A percentile compares a stretch with the other conserved stretches of the same genome.
These are phyloP conservation scores for Vigna angularis DNA, from an alignment of 306 rosid genomes.

Conservation along the genomic window DNA sequence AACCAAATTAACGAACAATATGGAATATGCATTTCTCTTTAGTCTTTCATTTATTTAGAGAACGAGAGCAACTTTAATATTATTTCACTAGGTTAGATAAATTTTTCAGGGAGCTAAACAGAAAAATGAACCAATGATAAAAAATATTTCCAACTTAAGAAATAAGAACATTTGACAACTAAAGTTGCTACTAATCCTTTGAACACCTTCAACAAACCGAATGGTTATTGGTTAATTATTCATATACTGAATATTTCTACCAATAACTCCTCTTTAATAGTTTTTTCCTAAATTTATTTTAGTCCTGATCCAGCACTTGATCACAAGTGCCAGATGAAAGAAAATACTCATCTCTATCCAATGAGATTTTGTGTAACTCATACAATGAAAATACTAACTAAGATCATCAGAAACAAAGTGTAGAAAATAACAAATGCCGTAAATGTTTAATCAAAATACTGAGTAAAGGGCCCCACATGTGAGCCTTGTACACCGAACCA, in stretches of 20 bases:
- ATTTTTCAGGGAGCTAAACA: constrained; percentile 8
- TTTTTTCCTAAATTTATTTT: background rate
- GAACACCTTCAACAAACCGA: background rate
- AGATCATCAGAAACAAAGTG: constrained; percentile 4
- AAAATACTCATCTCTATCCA: background rate
- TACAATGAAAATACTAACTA: background rate
- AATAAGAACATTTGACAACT: background rate
- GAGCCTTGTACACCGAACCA: constrained; percentile 4
- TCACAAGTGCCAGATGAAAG: background rate
- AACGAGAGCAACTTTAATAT: background rate
- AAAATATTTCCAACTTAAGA: background rate
- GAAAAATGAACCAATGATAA: constrained; percentile 1
- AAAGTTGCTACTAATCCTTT: background rate
- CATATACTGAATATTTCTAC: background rate
- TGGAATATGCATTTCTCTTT: background rate
- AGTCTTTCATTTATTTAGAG: background rate
- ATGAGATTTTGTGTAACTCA: background rate
- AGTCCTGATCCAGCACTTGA: background rate
- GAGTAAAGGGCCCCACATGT: constrained; percentile 20
- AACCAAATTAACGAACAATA: background rate
- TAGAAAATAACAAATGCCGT: constrained; percentile 15
- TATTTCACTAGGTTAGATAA: background rate
- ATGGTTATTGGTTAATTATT: background rate
- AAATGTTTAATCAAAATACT: constrained; percentile 1
- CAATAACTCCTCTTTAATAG: background rate